Conservation (phyloP, 345 rosid genomes). For the Eucalyptus virginea region DNA sequence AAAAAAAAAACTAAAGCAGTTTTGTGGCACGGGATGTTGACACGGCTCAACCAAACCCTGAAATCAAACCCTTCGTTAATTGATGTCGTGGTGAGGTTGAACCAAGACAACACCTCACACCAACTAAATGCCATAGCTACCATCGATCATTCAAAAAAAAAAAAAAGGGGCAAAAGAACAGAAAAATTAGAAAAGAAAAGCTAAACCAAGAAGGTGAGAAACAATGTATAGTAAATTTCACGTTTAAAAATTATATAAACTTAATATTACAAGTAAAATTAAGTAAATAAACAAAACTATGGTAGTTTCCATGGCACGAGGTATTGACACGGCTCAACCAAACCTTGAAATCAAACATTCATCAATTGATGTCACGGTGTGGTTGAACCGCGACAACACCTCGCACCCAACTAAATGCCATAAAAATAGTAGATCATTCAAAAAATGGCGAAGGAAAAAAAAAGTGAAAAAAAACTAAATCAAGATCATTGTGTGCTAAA, state of each 20-base stretch:
- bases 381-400: neutral
- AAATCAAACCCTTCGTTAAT: neutral
- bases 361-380: neutral
- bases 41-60: neutral
- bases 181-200: neutral
- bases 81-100: neutral
- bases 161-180: neutral
- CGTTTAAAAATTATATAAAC: neutral
- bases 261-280: neutral
- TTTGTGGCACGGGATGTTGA: fast-evolving
- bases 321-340: neutral
- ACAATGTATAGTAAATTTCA: neutral
- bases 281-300: neutral
- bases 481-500: neutral
- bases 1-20: neutral
- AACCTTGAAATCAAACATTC: neutral
- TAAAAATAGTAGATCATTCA: neutral
- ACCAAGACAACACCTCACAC: neutral
- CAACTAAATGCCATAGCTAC: neutral
- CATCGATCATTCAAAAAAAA: neutral
- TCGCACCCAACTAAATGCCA: neutral
- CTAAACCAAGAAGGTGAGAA: neutral
- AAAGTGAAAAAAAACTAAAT: neutral
- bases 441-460: neutral
- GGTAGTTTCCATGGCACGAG: neutral